phyloP scores from a whole-genome alignment of 164 flowering plant species.

The Aristolochia fimbriata region DNA sequence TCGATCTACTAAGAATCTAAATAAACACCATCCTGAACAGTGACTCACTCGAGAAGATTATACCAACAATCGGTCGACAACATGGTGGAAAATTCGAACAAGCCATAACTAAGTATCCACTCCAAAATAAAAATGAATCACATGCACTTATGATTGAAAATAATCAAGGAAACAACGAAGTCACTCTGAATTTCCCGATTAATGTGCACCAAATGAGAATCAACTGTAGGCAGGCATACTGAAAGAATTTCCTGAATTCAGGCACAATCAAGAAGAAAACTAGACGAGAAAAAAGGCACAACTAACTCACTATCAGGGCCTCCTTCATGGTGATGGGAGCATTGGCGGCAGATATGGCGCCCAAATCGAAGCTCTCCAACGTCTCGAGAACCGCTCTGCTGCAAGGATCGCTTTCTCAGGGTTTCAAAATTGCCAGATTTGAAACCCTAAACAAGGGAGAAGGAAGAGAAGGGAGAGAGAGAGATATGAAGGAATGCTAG shows the following conservation, averaged over 20 bases:
- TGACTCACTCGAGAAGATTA: too few species aligned
- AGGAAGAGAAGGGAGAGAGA: neutral
- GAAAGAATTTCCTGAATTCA: neutral
- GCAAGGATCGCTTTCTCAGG: neutral
- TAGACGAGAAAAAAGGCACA: neutral
- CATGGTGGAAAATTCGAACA: neutral
- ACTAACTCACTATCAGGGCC: conserved; percentile 55
- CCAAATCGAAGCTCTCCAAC: conserved; percentile 21
- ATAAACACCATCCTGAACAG: too few species aligned
- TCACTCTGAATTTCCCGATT: too few species aligned
- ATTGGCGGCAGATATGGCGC: conserved; percentile 90
- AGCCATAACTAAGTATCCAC: neutral
- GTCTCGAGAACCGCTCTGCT: neutral
- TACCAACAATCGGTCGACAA: too few species aligned
- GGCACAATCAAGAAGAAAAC: neutral
- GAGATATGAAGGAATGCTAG: neutral
- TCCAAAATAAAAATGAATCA: neutral
- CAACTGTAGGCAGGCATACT: too few species aligned
- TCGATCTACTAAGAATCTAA: neutral
- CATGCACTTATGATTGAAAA: too few species aligned
- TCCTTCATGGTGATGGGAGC: conserved; percentile 98
- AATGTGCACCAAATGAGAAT: too few species aligned
- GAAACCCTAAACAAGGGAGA: neutral
- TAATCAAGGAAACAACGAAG: neutral
- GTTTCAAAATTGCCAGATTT: neutral